Percentiles rank a stretch among this genome's conserved stretches.
Conservation (phyloP, 768 basidiomycete genomes). For the Naematelia encephala region DNA sequence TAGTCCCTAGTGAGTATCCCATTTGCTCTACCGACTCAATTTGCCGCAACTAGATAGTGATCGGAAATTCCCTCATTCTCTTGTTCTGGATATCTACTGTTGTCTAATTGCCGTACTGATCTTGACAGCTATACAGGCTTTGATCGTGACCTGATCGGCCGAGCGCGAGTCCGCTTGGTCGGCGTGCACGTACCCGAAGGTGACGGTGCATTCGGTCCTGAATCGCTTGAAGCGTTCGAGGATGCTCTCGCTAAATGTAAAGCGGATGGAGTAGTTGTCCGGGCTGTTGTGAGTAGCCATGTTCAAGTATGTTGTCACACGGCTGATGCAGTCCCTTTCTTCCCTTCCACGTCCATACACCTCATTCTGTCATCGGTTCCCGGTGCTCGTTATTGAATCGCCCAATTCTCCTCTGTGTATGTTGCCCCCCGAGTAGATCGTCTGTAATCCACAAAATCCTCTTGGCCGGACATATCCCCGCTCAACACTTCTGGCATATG, state of each 20-base stretch:
- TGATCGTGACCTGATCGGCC: constrained; percentile 39
- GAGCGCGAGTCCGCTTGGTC: constrained; percentile 31
- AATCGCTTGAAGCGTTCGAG: constrained; percentile 27
- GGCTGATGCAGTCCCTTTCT: neutral
- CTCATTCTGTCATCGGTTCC: too few relatives aligned
- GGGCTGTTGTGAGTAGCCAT: constrained; percentile 29
- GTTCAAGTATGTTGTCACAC: neutral
- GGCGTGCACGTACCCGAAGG: constrained; percentile 28
- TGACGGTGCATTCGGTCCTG: constrained; percentile 23
- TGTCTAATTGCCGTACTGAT: neutral
- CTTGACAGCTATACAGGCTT: constrained; percentile 36
- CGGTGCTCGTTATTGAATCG: too few relatives aligned
- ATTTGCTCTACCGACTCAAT: too few relatives aligned
- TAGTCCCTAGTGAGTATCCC: constrained; percentile 42
- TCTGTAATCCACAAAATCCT: constrained; percentile 44
- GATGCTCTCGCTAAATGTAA: constrained; percentile 21
- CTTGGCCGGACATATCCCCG: constrained; percentile 39
- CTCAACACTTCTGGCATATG: constrained; percentile 42
- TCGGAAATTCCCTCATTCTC: constrained; percentile 5
- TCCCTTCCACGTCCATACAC: neutral
- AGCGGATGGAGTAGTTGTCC: constrained; percentile 31
- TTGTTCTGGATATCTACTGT: neutral
- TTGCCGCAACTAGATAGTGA: too few relatives aligned
- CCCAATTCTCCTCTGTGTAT: too few relatives aligned
- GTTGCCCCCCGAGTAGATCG: constrained; percentile 17